Conservation (phyloP, 257 asterid genomes). For the Leptodermis oblonga region DNA sequence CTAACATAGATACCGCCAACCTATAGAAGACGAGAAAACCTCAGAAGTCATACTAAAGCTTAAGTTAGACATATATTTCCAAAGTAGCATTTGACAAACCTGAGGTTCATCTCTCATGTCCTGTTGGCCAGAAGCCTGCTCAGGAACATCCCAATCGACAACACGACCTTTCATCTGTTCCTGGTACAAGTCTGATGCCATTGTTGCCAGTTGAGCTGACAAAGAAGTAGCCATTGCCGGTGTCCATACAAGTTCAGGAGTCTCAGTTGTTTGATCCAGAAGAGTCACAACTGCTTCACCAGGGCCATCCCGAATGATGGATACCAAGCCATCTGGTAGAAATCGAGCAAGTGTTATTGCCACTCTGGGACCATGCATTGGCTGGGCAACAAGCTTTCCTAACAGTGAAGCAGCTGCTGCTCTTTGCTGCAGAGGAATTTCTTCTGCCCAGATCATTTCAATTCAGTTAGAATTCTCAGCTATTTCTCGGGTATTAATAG, state of each 20-base stretch:
- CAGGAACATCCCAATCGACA: slow-evolving; percentile 98
- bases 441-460: slow-evolving; percentile 52
- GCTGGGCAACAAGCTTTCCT: slow-evolving; percentile 94
- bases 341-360: slow-evolving; percentile 90
- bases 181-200: slow-evolving; percentile 84
- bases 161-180: slow-evolving; percentile 92
- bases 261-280: slow-evolving; percentile 92
- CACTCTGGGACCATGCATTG: slow-evolving; percentile 99
- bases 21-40: slow-evolving; percentile 38
- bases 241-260: slow-evolving; percentile 99
- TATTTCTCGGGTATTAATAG: neutral
- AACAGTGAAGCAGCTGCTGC: slow-evolving; percentile 93
- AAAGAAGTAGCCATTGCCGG: slow-evolving; percentile 98
- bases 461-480: slow-evolving; percentile 20
- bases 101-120: slow-evolving; percentile 99
- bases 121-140: slow-evolving; percentile 86
- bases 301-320: slow-evolving; percentile 94
- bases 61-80: slow-evolving; percentile 15
- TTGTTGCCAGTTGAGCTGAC: slow-evolving; percentile 90
- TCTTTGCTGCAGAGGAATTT: slow-evolving; percentile 92
- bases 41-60: slow-evolving; percentile 19
- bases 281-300: slow-evolving; percentile 94
- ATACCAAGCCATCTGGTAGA: slow-evolving; percentile 95
- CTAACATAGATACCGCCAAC: slow-evolving; percentile 98
- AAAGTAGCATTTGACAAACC: slow-evolving; percentile 37